Evolutionary conservation across 495 filamentous ascomycete species (phyloP), one percentile per base, ranked within the genome.

Genomic region (Penicillium coprophilum): DNA sequence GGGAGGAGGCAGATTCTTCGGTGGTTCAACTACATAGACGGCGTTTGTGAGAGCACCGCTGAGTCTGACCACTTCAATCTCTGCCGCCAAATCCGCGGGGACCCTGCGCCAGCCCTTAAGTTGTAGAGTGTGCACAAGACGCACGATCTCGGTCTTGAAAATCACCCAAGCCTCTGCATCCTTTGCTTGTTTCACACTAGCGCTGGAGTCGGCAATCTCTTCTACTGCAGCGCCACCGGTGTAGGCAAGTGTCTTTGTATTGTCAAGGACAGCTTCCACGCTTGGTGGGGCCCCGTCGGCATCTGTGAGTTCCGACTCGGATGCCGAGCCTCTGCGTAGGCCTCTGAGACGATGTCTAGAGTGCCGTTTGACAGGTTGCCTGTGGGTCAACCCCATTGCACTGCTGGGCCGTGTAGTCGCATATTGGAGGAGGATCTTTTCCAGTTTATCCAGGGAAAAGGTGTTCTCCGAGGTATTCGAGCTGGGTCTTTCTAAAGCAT

Each of bases 1-100:
- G 30, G 68, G 59, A 13, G 63, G 46, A 41, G 77, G 74, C 10
- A 87, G 51, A 46, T 83, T 71, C 55, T 74, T 75, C 1, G 94
- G 94, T 3, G 94, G 92, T 17, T 83, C 86, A 41, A 98, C 90
- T 51, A 96, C 91, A 69, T 97, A 97, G 12, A 97, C 91, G 10
- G 92, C 89, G 67, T 99, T 99, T 4, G 94, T 99, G 66, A 97
- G 73, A 15, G 94, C 94, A 50, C 94, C 94, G 66, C 92, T 96
- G 12, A 99, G 84, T 15, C 92, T 85, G 68, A 88, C 82, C 24
- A 97, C 88, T 15, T 83, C 84, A 44, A 99, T 88, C 23, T 90
- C 85, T 38, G 66, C 74, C 55, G 84, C 83, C 40, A 69, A 63
- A 8, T 96, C 90, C 62, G 96, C 76, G 6, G 90, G 78, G 2